phyloP scores from a whole-genome alignment of 1,284 basidiomycete species.

The Marasmius oreades region DNA sequence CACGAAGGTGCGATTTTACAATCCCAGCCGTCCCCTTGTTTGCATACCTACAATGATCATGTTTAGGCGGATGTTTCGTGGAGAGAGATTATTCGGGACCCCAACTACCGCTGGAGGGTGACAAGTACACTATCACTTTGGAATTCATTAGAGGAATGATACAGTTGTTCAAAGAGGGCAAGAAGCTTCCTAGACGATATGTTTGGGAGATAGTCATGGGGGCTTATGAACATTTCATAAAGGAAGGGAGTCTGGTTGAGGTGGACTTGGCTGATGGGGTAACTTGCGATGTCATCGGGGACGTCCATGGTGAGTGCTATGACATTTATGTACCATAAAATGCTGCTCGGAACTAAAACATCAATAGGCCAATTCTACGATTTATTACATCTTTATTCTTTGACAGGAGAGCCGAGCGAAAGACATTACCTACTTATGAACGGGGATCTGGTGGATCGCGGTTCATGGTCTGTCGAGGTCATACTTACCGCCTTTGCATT shows the following conservation, averaged over 20 bases:
- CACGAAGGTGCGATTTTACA: conserved; percentile 55
- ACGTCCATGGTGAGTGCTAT: conserved; percentile 70
- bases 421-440: conserved; percentile 90
- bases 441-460: conserved; percentile 95
- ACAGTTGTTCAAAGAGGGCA: conserved; percentile 89
- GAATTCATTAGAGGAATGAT: conserved; percentile 89
- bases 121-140: conserved; percentile 68
- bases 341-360: conserved; percentile 3
- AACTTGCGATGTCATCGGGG: conserved; percentile 89
- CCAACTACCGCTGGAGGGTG: conserved; percentile 51
- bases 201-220: conserved; percentile 97
- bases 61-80: conserved; percentile 66
- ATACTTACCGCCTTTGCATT: conserved; percentile 92
- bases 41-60: neutral
- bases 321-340: neutral
- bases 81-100: conserved; percentile 72
- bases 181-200: conserved; percentile 81
- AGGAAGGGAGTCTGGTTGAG: conserved; percentile 83
- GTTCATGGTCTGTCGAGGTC: conserved; percentile 97
- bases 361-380: conserved; percentile 89
- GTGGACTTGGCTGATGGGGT: conserved; percentile 76
- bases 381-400: conserved; percentile 80
- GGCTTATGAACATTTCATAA: conserved; percentile 71
- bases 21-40: neutral
- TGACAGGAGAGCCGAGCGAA: conserved; percentile 83